phyloP scores from a whole-genome alignment of 305 asterid genomes.

The Fraxinus xanthoxyloides region DNA sequence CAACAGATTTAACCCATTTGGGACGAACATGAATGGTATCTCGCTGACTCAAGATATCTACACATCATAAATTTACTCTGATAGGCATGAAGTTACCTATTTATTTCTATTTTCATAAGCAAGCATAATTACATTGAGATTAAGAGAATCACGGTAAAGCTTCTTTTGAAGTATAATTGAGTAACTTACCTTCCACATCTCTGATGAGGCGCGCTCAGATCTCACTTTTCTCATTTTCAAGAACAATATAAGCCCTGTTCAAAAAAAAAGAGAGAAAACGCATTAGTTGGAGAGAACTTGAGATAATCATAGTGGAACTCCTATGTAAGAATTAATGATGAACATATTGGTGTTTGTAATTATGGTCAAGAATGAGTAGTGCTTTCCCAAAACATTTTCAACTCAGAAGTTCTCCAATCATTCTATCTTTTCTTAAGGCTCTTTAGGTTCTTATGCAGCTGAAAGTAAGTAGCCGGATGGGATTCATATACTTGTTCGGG shows the following conservation, averaged over 20 bases:
- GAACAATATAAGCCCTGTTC: conserved; percentile 72
- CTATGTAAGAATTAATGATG: not conserved
- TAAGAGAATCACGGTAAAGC: not conserved
- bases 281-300: conserved; percentile 16
- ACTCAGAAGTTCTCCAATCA: not conserved
- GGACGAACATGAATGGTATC: not conserved
- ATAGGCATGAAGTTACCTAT: not conserved
- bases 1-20: not conserved
- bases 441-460: not conserved
- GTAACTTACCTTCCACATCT: conserved; percentile 76
- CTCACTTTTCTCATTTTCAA: conserved; percentile 92
- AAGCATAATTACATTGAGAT: not conserved
- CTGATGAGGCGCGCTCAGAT: conserved; percentile 80
- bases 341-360: not conserved
- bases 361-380: not conserved
- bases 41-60: not conserved
- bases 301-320: not conserved
- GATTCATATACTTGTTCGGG: not conserved
- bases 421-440: not conserved
- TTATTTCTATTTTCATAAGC: not conserved
- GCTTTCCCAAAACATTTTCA: not conserved
- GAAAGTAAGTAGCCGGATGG: not conserved
- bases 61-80: not conserved
- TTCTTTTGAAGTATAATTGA: not conserved
- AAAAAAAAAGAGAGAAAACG: not conserved